These are phyloP conservation scores for Hypoxylon sp. DNA, from an alignment of 2,329 filamentous ascomycete genomes.

Conservation along the genomic window DNA sequence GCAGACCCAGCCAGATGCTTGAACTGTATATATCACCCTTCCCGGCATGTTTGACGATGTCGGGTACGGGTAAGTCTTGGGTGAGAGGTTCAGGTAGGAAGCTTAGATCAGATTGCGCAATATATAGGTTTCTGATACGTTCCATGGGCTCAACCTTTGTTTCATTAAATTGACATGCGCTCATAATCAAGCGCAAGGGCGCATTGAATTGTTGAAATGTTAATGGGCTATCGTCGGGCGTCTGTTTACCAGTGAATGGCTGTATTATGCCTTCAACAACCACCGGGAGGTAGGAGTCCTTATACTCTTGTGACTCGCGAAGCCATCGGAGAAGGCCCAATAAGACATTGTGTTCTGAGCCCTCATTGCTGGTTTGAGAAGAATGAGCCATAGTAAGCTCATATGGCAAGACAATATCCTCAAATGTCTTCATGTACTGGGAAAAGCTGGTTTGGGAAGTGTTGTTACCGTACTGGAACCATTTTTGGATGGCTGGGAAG, in stretches of 20 bases:
- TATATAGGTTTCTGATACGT: constrained; percentile 72
- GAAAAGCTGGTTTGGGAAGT: constrained; percentile 33
- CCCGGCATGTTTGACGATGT: constrained; percentile 72
- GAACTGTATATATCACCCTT: constrained; percentile 88
- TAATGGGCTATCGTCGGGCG: constrained; percentile 28
- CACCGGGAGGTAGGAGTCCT: constrained; percentile 10
- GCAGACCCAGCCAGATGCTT: constrained; percentile 88
- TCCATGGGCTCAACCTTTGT: constrained; percentile 22
- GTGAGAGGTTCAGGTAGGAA: constrained; percentile 75
- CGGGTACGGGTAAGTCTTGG: constrained; percentile 76
- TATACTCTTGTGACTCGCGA: constrained; percentile 8
- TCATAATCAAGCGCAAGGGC: constrained; percentile 74
- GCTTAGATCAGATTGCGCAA: constrained; percentile 82
- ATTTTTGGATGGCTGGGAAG: constrained; percentile 46
- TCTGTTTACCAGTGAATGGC: background rate
- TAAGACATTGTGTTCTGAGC: constrained; percentile 14
- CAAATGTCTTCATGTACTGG: constrained; percentile 42
- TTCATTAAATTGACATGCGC: constrained; percentile 65
- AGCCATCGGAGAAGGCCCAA: constrained; percentile 45
- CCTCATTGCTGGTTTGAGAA: background rate
- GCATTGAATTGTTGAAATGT: constrained; percentile 70
- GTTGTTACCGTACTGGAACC: constrained; percentile 45
- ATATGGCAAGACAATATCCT: constrained; percentile 47
- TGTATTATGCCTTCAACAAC: constrained; percentile 50
- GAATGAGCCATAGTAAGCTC: constrained; percentile 43